phyloP scores from a whole-genome alignment of 2,329 filamentous ascomycete genomes.

The Neonectria hederae region DNA sequence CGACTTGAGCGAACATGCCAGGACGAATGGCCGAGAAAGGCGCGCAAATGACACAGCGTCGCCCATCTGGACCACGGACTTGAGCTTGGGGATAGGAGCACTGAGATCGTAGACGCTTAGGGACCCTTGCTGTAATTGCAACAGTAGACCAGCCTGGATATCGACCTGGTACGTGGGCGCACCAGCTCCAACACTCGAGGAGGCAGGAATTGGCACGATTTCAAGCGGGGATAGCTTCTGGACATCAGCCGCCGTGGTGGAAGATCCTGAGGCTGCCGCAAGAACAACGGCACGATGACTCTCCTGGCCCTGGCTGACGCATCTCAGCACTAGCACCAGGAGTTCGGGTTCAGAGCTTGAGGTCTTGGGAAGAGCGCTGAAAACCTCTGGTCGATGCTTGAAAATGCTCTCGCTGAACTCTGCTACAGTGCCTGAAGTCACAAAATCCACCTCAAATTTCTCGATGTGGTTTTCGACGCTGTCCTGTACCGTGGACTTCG shows the following conservation, averaged over 20 bases:
- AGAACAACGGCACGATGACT: slow-evolving; percentile 47
- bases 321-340: slow-evolving; percentile 61
- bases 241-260: slow-evolving; percentile 38
- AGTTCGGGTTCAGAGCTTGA: slow-evolving; percentile 60
- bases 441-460: slow-evolving; percentile 60
- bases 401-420: slow-evolving; percentile 66
- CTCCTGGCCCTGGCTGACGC: slow-evolving; percentile 42
- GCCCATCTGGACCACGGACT: slow-evolving; percentile 62
- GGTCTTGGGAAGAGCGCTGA: slow-evolving; percentile 61
- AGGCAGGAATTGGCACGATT: slow-evolving; percentile 49
- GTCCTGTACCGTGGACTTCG: slow-evolving; percentile 49
- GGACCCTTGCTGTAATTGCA: slow-evolving; percentile 63
- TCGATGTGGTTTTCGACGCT: slow-evolving; percentile 45
- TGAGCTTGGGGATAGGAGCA: slow-evolving; percentile 67
- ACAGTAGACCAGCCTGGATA: slow-evolving; percentile 68
- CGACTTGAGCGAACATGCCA: slow-evolving; percentile 66
- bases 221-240: slow-evolving; percentile 53
- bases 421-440: slow-evolving; percentile 54
- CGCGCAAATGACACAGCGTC: slow-evolving; percentile 70
- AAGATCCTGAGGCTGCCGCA: slow-evolving; percentile 43
- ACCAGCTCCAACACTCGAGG: slow-evolving; percentile 27
- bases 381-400: slow-evolving; percentile 62
- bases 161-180: slow-evolving; percentile 64
- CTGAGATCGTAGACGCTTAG: slow-evolving; percentile 73
- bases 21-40: slow-evolving; percentile 71